Evolutionary conservation across 2,329 filamentous ascomycete species (phyloP).

Genomic region (Neonectria neomacrospora): DNA sequence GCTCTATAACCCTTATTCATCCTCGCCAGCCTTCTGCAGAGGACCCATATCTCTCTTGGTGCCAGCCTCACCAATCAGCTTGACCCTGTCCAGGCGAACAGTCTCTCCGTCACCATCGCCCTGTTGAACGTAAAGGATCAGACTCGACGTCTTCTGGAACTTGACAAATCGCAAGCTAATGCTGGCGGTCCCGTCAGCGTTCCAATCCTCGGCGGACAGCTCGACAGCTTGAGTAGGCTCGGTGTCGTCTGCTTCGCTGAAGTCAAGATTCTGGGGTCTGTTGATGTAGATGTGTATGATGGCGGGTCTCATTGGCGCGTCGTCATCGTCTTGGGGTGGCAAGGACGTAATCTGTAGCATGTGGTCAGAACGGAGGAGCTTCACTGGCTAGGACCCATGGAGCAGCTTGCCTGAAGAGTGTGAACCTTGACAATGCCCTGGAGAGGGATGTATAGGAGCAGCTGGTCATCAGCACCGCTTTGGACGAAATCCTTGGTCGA

Average conservation of each 20-base stretch:
- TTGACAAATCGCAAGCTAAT: slow-evolving; percentile 89
- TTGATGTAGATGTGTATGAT: slow-evolving; percentile 90
- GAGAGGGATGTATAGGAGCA: slow-evolving; percentile 93
- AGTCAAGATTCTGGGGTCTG: slow-evolving; percentile 88
- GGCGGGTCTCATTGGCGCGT: slow-evolving; percentile 82
- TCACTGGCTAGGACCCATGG: background rate
- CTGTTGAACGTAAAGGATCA: slow-evolving; percentile 90
- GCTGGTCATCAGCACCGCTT: slow-evolving; percentile 96
- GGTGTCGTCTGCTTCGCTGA: slow-evolving; percentile 92
- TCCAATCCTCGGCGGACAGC: slow-evolving; percentile 83
- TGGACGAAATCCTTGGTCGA: slow-evolving; percentile 83
- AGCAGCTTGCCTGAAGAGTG: slow-evolving; percentile 70
- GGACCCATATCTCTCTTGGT: slow-evolving; percentile 95
- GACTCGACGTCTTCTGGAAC: slow-evolving; percentile 90
- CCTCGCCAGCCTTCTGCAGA: slow-evolving; percentile 91
- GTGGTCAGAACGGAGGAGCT: slow-evolving; percentile 32
- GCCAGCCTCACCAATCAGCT: slow-evolving; percentile 87
- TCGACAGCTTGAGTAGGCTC: slow-evolving; percentile 83
- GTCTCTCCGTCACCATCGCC: slow-evolving; percentile 86
- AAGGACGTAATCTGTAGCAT: slow-evolving; percentile 81
- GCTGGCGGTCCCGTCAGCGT: slow-evolving; percentile 77
- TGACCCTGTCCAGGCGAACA: slow-evolving; percentile 82
- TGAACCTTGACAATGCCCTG: slow-evolving; percentile 89
- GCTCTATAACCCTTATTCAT: slow-evolving; percentile 59
- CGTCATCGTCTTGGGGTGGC: slow-evolving; percentile 75